Evolutionary conservation across 2,329 filamentous ascomycete species (phyloP).

Genomic region (Cordyceps pruinosa): DNA sequence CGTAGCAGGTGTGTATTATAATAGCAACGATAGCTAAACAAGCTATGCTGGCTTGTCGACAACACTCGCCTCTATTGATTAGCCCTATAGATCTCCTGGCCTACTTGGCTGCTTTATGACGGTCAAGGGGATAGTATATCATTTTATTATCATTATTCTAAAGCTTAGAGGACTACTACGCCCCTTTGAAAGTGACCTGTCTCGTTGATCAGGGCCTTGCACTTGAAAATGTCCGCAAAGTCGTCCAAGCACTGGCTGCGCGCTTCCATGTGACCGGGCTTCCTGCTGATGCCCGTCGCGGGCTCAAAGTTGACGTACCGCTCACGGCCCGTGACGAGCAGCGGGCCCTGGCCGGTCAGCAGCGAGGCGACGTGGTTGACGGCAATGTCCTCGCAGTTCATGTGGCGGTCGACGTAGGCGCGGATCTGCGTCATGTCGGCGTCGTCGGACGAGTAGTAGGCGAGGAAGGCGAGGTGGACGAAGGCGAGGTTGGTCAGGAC

Average conservation of each 20-base stretch:
- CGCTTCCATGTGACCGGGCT: constrained; percentile 26
- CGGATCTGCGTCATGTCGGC: constrained; percentile 25
- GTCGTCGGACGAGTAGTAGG: constrained; percentile 31
- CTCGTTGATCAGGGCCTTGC: constrained; percentile 23
- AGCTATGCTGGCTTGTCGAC: too few species aligned
- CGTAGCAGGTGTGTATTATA: too few species aligned
- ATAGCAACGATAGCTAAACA: too few species aligned
- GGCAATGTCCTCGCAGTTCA: constrained; percentile 36
- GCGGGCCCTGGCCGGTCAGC: constrained; percentile 28
- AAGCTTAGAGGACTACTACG: neutral
- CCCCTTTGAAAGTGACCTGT: neutral
- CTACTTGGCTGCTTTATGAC: too few species aligned
- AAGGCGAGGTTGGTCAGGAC: constrained; percentile 32
- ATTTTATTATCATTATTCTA: too few species aligned
- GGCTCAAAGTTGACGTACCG: constrained; percentile 27
- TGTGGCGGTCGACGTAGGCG: constrained; percentile 29
- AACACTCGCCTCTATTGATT: too few species aligned
- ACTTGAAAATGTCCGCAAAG: constrained; percentile 27
- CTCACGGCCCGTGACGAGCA: constrained; percentile 28
- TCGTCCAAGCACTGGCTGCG: constrained; percentile 29
- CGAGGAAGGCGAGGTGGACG: constrained; percentile 31
- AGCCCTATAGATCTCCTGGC: too few species aligned
- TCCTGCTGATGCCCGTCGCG: constrained; percentile 26
- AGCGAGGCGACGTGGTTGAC: constrained; percentile 30
- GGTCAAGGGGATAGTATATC: too few species aligned